A percentile compares a stretch with the other conserved stretches of the same genome.
These are phyloP conservation scores for Coemansia sp. DNA, from an alignment of 192 early-diverging fungal genomes.

Conservation along the genomic window DNA sequence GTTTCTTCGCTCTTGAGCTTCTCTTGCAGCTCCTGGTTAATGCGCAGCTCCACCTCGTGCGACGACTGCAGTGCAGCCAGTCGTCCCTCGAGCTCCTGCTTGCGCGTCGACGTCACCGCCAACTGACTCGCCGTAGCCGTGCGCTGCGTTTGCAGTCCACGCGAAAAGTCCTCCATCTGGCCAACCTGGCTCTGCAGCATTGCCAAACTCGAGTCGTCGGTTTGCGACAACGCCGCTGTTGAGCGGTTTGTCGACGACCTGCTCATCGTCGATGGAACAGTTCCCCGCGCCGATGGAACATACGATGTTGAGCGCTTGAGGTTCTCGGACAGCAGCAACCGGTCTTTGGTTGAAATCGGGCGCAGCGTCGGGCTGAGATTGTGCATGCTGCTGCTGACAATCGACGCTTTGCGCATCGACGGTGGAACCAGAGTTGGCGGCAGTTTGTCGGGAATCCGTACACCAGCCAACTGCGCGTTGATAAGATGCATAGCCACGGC, in stretches of 20 bases:
- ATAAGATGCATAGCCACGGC: conserved; percentile 81
- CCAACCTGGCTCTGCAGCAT: conserved; percentile 40
- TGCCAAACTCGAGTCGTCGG: conserved; percentile 26
- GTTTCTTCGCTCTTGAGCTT: conserved; percentile 40
- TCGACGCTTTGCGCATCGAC: conserved; percentile 39
- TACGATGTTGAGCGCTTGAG: conserved; percentile 42
- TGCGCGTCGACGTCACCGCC: conserved; percentile 35
- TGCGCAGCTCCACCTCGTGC: conserved; percentile 47
- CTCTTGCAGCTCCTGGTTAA: conserved; percentile 54
- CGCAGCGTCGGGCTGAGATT: conserved; percentile 35
- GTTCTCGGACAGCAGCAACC: conserved; percentile 18
- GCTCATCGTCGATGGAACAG: conserved; percentile 19
- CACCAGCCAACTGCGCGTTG: conserved; percentile 58
- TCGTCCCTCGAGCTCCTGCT: conserved; percentile 51
- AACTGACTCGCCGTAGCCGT: conserved; percentile 25
- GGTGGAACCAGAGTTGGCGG: conserved; percentile 52
- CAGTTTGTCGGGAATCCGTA: conserved; percentile 54
- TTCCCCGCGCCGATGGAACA: conserved; percentile 12
- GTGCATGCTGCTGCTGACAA: conserved; percentile 37
- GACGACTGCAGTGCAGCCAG: conserved; percentile 45
- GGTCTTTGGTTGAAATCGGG: conserved; percentile 23
- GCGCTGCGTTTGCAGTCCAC: conserved; percentile 48
- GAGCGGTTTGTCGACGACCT: conserved; percentile 29
- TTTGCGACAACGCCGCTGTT: conserved; percentile 25
- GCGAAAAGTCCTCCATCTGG: conserved; percentile 45